A percentile compares a stretch with the other conserved stretches of the same genome.
These are phyloP conservation scores for Ogataea salicorniae DNA, from an alignment of 805 yeast genomes.

Conservation along the genomic window DNA sequence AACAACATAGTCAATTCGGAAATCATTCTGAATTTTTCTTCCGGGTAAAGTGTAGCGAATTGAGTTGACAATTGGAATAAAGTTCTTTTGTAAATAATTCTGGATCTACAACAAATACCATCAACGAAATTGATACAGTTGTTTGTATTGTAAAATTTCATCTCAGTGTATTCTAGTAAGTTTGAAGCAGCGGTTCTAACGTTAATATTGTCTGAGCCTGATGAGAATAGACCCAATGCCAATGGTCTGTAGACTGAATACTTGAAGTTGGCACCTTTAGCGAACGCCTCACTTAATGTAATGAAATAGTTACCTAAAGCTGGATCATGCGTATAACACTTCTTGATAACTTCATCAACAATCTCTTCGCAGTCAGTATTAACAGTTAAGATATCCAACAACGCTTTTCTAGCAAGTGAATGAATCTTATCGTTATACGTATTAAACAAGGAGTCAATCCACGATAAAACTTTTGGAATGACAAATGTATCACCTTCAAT, in stretches of 20 bases:
- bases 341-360: slow-evolving; percentile 55
- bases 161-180: slow-evolving; percentile 63
- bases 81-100: slow-evolving; percentile 83
- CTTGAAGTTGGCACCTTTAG: slow-evolving; percentile 43
- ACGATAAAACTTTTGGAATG: slow-evolving; percentile 57
- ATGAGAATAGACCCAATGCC: slow-evolving; percentile 70
- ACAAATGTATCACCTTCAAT: slow-evolving; percentile 57
- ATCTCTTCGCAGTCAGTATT: slow-evolving; percentile 53
- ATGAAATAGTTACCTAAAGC: slow-evolving; percentile 67
- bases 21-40: slow-evolving; percentile 55
- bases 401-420: slow-evolving; percentile 63
- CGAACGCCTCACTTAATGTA: slow-evolving; percentile 61
- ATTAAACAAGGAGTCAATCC: slow-evolving; percentile 74
- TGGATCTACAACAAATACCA: slow-evolving; percentile 66
- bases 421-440: slow-evolving; percentile 54
- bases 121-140: slow-evolving; percentile 58
- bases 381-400: slow-evolving; percentile 57
- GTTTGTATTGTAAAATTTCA: slow-evolving; percentile 47
- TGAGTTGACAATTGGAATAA: slow-evolving; percentile 72
- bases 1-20: slow-evolving; percentile 69
- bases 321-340: slow-evolving; percentile 58
- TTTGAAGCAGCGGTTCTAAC: slow-evolving; percentile 70
- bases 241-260: slow-evolving; percentile 60
- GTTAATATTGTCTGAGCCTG: slow-evolving; percentile 65
- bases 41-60: slow-evolving; percentile 58